Percentiles rank a stretch among this genome's conserved stretches.
These are phyloP conservation scores for Arctostaphylos glauca DNA, from an alignment of 148 eudicot species.

Conservation along the genomic window DNA sequence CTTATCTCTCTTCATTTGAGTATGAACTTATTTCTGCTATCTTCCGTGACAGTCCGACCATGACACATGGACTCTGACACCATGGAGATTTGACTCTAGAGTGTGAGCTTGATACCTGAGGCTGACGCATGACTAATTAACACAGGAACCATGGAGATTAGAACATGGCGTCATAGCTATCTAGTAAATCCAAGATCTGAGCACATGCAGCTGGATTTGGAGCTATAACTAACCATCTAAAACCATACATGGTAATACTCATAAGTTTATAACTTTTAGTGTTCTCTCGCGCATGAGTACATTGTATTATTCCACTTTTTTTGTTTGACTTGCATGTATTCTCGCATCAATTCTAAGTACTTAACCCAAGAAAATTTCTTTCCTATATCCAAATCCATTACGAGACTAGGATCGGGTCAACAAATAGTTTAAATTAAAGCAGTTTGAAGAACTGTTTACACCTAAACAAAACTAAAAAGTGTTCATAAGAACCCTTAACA, in stretches of 20 bases:
- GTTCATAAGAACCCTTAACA: neutral
- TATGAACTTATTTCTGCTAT: neutral
- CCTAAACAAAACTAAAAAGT: neutral
- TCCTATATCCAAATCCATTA: neutral
- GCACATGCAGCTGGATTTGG: neutral
- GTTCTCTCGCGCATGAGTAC: too few relatives aligned
- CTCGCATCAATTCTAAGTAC: neutral
- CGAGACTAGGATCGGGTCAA: neutral
- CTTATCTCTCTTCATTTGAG: neutral
- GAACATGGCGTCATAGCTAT: neutral
- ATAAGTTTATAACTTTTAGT: neutral
- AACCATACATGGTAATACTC: neutral
- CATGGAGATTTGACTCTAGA: neutral
- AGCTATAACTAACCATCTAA: neutral
- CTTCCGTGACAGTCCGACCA: neutral
- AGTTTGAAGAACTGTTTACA: conserved; percentile 4
- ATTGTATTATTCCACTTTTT: neutral
- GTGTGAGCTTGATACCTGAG: neutral
- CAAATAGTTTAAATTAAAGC: neutral
- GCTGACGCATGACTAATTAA: neutral
- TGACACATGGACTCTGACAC: neutral
- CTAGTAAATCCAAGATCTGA: neutral
- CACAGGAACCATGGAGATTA: neutral
- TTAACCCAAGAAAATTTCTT: neutral
- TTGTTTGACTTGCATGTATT: neutral